phyloP scores from a whole-genome alignment of 2,329 filamentous ascomycete genomes.

The Coniochaeta sp. region DNA sequence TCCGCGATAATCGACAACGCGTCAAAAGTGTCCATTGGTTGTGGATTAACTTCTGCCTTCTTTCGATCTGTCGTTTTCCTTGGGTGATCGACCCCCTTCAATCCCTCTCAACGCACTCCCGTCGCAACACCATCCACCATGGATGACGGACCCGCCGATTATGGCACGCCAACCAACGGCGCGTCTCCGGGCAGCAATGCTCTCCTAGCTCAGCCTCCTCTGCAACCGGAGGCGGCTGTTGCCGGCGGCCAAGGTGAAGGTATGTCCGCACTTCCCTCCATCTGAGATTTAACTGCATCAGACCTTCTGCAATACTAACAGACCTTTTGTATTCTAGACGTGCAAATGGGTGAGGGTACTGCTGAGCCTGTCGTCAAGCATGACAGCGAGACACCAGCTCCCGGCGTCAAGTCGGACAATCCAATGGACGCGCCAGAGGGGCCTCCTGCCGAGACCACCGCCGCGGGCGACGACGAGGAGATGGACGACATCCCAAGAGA shows the following conservation, averaged over 20 bases:
- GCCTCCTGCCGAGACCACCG: slow-evolving; percentile 52
- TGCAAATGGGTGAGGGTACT: slow-evolving; percentile 51
- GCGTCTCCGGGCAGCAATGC: slow-evolving; percentile 50
- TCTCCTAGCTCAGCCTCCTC: slow-evolving; percentile 46
- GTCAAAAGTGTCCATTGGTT: neutral
- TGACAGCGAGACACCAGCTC: slow-evolving; percentile 51
- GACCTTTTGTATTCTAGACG: slow-evolving; percentile 34
- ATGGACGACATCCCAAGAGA: slow-evolving; percentile 62
- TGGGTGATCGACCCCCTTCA: neutral
- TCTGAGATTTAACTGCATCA: slow-evolving; percentile 3
- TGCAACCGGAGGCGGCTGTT: slow-evolving; percentile 33
- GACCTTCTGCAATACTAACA: slow-evolving; percentile 13
- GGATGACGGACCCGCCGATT: slow-evolving; percentile 50
- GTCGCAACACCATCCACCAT: slow-evolving; percentile 26
- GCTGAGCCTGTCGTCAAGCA: slow-evolving; percentile 48
- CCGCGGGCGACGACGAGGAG: slow-evolving; percentile 65
- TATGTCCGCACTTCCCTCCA: slow-evolving; percentile 19
- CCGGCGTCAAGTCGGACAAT: slow-evolving; percentile 48
- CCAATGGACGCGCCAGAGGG: slow-evolving; percentile 62
- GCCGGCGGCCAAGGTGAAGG: slow-evolving; percentile 32
- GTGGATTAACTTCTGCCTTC: too few relatives aligned
- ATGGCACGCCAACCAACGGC: slow-evolving; percentile 49
- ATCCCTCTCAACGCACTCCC: slow-evolving; percentile 1
- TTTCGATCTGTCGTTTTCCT: neutral
- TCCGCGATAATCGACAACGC: neutral